phyloP scores from a whole-genome alignment of 495 filamentous ascomycete genomes.

The Neurospora africana region DNA sequence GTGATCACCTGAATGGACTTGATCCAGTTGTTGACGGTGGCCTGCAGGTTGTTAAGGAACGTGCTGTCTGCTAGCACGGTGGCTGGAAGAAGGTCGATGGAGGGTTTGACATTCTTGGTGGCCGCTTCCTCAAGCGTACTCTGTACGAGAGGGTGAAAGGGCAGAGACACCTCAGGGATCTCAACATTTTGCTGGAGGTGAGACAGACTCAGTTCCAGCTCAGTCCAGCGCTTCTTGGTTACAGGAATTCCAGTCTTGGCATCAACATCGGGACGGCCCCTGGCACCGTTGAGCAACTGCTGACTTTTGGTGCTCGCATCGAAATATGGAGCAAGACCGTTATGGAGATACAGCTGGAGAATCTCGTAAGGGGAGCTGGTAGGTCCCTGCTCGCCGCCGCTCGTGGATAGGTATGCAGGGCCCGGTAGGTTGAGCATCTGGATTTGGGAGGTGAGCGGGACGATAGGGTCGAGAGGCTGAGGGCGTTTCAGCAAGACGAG shows the following conservation, averaged over 20 bases:
- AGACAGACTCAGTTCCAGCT: conserved; percentile 77
- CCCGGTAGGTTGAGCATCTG: conserved; percentile 88
- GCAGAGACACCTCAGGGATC: conserved; percentile 79
- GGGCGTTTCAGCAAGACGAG: conserved; percentile 85
- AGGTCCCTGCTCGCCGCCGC: conserved; percentile 53
- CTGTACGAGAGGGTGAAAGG: conserved; percentile 80
- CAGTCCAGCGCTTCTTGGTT: conserved; percentile 89
- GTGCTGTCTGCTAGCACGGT: conserved; percentile 67
- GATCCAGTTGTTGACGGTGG: conserved; percentile 92
- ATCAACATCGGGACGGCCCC: conserved; percentile 69
- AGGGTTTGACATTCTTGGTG: conserved; percentile 50
- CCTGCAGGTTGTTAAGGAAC: conserved; percentile 88
- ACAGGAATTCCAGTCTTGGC: conserved; percentile 91
- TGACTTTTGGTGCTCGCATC: conserved; percentile 86
- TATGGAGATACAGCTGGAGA: conserved; percentile 77
- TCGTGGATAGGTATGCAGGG: conserved; percentile 50
- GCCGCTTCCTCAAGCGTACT: conserved; percentile 66
- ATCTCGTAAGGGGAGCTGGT: conserved; percentile 81
- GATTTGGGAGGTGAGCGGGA: conserved; percentile 74
- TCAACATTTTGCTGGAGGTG: conserved; percentile 97
- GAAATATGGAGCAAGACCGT: conserved; percentile 85
- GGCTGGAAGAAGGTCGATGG: conserved; percentile 64
- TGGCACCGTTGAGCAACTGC: conserved; percentile 50
- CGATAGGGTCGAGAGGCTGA: conserved; percentile 66
- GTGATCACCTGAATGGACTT: conserved; percentile 97